phyloP scores from a whole-genome alignment of 495 filamentous ascomycete species.

The Podospora fimiseda region DNA sequence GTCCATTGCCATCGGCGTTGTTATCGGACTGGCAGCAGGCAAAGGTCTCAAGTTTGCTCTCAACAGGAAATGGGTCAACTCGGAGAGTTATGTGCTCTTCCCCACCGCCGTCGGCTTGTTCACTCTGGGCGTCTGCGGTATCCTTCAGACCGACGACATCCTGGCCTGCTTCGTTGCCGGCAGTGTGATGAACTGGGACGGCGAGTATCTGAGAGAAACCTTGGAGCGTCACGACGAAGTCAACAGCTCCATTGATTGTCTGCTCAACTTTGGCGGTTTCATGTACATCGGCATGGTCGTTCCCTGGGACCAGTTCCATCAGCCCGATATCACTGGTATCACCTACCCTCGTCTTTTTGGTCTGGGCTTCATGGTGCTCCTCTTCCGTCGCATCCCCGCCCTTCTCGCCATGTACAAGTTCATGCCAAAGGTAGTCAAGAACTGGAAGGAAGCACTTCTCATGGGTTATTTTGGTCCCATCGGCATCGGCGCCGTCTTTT shows the following conservation, averaged over 20 bases:
- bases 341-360: slow-evolving; percentile 61
- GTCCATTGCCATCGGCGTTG: slow-evolving; percentile 62
- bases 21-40: slow-evolving; percentile 59
- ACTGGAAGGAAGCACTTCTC: slow-evolving; percentile 60
- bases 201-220: slow-evolving; percentile 79
- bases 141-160: slow-evolving; percentile 85
- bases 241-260: slow-evolving; percentile 74
- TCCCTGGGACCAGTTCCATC: slow-evolving; percentile 56
- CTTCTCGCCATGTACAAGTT: slow-evolving; percentile 46
- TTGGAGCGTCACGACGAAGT: slow-evolving; percentile 66
- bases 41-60: slow-evolving; percentile 49
- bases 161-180: slow-evolving; percentile 87
- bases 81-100: slow-evolving; percentile 80
- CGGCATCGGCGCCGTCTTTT: slow-evolving; percentile 80
- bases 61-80: slow-evolving; percentile 69
- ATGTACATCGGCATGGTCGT: slow-evolving; percentile 81
- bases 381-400: slow-evolving; percentile 49
- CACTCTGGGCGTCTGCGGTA: slow-evolving; percentile 71
- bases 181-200: slow-evolving; percentile 78
- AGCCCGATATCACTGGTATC: slow-evolving; percentile 33
- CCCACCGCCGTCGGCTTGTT: slow-evolving; percentile 78
- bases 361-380: slow-evolving; percentile 66
- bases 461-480: slow-evolving; percentile 91
- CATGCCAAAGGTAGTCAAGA: slow-evolving; percentile 62
- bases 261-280: slow-evolving; percentile 70